These are phyloP conservation scores for Endocalyx cinctus DNA, from an alignment of 2,329 filamentous ascomycete genomes.

Conservation along the genomic window DNA sequence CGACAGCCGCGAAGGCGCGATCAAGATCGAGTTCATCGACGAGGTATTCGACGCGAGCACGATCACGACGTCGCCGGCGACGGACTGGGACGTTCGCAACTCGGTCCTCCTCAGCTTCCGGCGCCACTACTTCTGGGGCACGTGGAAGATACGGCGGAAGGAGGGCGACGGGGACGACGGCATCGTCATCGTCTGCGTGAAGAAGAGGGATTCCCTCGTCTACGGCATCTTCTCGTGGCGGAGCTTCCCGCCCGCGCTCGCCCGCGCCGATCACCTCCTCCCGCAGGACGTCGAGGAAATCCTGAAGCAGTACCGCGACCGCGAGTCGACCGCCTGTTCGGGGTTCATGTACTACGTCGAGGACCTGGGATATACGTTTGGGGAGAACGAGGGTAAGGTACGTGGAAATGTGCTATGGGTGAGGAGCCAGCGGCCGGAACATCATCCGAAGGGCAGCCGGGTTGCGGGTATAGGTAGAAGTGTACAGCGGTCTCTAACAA, in stretches of 20 bases:
- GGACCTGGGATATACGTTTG: conserved; percentile 7
- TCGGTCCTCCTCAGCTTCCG: conserved; percentile 19
- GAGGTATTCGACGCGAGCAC: conserved; percentile 16
- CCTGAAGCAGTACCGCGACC: conserved; percentile 9
- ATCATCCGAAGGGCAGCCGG: too few species aligned
- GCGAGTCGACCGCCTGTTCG: conserved; percentile 11
- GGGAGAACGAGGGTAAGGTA: too few species aligned
- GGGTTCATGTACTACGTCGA: conserved; percentile 15
- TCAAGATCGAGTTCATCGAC: conserved; percentile 15
- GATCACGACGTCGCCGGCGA: conserved; percentile 12
- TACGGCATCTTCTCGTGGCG: conserved; percentile 17
- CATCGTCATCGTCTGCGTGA: conserved; percentile 17
- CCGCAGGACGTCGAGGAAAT: conserved; percentile 16
- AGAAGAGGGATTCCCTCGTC: conserved; percentile 15
- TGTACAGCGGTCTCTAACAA: too few species aligned
- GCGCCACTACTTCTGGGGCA: conserved; percentile 19
- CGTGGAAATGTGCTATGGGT: too few species aligned
- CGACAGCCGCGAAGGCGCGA: conserved; percentile 14
- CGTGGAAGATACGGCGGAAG: conserved; percentile 14
- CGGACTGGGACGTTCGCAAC: conserved; percentile 20
- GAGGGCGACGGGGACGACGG: conserved; percentile 10
- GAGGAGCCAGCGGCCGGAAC: too few species aligned
- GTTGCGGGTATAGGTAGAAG: too few species aligned
- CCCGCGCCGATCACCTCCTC: conserved; percentile 12
- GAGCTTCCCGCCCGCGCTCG: conserved; percentile 11